Evolutionary conservation across 345 rosid genomes (phyloP).

Genomic region (Hibiscus tridactylites): DNA sequence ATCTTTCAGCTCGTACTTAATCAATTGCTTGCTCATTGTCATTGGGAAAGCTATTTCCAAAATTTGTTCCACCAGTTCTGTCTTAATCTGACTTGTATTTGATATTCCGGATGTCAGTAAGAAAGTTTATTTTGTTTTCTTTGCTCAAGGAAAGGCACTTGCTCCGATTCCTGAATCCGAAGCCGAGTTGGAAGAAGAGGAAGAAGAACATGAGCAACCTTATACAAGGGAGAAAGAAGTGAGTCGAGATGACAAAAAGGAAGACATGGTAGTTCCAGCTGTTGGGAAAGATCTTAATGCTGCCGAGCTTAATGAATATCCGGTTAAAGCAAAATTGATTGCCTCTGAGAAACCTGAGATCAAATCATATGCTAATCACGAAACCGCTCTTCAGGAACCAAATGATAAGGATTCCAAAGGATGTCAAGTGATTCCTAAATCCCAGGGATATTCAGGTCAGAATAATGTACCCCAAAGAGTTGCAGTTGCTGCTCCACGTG

Average conservation of each 20-base stretch:
- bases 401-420: constrained; percentile 39
- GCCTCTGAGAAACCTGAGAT: constrained; percentile 22
- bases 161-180: constrained; percentile 94
- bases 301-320: constrained; percentile 4
- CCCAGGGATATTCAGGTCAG: constrained; percentile 55
- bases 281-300: constrained; percentile 20
- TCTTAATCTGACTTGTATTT: background rate
- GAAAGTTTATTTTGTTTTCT: constrained; percentile 19
- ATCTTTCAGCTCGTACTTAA: constrained; percentile 31
- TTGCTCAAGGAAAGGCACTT: constrained; percentile 84
- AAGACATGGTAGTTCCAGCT: constrained; percentile 15
- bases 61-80: background rate
- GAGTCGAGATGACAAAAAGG: constrained; percentile 7
- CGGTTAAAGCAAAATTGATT: constrained; percentile 19
- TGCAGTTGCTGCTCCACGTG: constrained; percentile 20
- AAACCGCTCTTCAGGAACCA: constrained; percentile 19
- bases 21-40: background rate
- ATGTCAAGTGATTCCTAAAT: constrained; percentile 75
- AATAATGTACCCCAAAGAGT: constrained; percentile 20
- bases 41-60: background rate
- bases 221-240: constrained; percentile 9
- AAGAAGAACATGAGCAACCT: constrained; percentile 10
- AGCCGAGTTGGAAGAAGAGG: constrained; percentile 73
- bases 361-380: constrained; percentile 18
- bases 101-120: constrained; percentile 10